Evolutionary conservation across 371 early-diverging fungal genomes (phyloP).

Genomic region (Rhizopus arrhizus): DNA sequence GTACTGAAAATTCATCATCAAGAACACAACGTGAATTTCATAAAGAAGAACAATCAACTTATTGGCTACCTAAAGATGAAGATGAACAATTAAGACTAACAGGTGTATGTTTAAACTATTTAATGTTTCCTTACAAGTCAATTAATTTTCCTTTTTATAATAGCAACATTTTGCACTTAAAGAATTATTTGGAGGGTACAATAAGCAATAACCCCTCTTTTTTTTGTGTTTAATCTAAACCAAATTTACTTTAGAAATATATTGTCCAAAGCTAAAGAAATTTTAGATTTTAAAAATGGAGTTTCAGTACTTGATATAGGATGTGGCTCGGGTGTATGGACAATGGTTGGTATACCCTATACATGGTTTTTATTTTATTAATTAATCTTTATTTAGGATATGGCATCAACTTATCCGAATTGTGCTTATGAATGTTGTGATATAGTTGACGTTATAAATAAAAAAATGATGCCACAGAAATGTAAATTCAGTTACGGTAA

Average conservation of each 20-base stretch:
- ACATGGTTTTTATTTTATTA: constrained; percentile 9
- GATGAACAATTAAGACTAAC: constrained; percentile 20
- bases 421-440: constrained; percentile 36
- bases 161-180: constrained; percentile 19
- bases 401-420: constrained; percentile 37
- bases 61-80: constrained; percentile 26
- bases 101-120: constrained; percentile 10
- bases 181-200: constrained; percentile 12
- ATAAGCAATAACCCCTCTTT: background rate
- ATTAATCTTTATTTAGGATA: constrained; percentile 31
- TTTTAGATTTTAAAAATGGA: constrained; percentile 9
- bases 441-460: constrained; percentile 21
- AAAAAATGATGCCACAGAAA: constrained; percentile 13
- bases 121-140: background rate
- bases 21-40: constrained; percentile 14
- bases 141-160: background rate
- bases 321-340: constrained; percentile 51
- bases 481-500: constrained; percentile 36
- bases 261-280: constrained; percentile 1
- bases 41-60: constrained; percentile 10
- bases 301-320: constrained; percentile 40
- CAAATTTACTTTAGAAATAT: constrained; percentile 8
- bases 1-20: too few species aligned
- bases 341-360: constrained; percentile 29
- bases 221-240: background rate